Conservation (phyloP, 768 basidiomycete species). For the Suillus hirtellus region DNA sequence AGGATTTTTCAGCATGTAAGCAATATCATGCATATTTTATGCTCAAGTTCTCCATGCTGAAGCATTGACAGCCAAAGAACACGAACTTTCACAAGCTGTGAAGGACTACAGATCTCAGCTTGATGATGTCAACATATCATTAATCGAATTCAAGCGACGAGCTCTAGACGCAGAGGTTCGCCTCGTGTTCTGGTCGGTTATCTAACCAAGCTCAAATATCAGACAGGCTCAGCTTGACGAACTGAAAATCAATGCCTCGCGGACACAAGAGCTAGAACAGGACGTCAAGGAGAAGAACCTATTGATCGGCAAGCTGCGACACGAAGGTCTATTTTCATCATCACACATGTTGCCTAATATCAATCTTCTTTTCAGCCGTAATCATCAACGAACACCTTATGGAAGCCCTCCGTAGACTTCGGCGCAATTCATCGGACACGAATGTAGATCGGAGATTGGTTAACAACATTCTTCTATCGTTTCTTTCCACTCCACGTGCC, state of each 20-base stretch:
- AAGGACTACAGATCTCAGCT: slow-evolving; percentile 81
- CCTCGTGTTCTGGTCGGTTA: neutral
- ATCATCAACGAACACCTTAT: slow-evolving; percentile 98
- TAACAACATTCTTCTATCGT: slow-evolving; percentile 89
- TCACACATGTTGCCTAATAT: slow-evolving; percentile 1
- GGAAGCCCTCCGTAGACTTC: slow-evolving; percentile 93
- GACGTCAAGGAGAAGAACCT: slow-evolving; percentile 95
- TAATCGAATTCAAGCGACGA: slow-evolving; percentile 90
- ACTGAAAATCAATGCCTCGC: slow-evolving; percentile 60
- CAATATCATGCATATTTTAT: slow-evolving; percentile 13
- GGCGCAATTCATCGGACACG: slow-evolving; percentile 77
- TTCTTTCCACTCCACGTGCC: slow-evolving; percentile 85
- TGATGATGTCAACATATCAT: slow-evolving; percentile 62
- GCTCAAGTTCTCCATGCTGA: slow-evolving; percentile 1
- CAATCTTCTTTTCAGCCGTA: slow-evolving; percentile 58
- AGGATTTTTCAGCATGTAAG: slow-evolving; percentile 93
- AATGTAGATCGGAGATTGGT: slow-evolving; percentile 94
- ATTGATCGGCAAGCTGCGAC: slow-evolving; percentile 92
- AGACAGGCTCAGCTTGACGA: slow-evolving; percentile 74
- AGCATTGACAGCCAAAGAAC: slow-evolving; percentile 71
- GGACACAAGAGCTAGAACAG: slow-evolving; percentile 75
- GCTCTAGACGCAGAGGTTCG: slow-evolving; percentile 85
- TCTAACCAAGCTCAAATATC: slow-evolving; percentile 7
- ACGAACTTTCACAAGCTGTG: slow-evolving; percentile 83
- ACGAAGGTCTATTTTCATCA: slow-evolving; percentile 67